phyloP scores from a whole-genome alignment of 768 basidiomycete genomes.

The Leucocoprinus sp. region DNA sequence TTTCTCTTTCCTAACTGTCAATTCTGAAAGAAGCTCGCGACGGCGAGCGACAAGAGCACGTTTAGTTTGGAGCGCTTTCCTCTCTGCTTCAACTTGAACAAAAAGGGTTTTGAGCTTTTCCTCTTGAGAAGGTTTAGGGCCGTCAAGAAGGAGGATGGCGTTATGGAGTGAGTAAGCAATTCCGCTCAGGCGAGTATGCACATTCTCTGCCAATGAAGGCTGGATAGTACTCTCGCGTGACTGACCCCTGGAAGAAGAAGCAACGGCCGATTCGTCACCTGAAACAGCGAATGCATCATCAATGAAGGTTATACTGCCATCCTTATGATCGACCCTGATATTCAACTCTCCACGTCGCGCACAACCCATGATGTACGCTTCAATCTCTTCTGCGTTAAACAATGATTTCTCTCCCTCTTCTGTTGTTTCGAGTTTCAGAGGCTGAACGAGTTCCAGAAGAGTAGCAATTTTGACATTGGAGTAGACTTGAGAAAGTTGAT shows the following conservation, averaged over 20 bases:
- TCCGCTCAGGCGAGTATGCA: constrained; percentile 69
- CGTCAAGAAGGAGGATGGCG: constrained; percentile 52
- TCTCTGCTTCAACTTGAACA: constrained; percentile 61
- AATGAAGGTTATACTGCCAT: constrained; percentile 75
- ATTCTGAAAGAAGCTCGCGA: constrained; percentile 76
- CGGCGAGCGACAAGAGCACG: constrained; percentile 81
- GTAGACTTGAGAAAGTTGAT: constrained; percentile 90
- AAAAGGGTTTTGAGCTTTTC: constrained; percentile 56
- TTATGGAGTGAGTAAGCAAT: constrained; percentile 69
- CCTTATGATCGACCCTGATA: constrained; percentile 84
- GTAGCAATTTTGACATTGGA: constrained; percentile 74
- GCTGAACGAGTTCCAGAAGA: constrained; percentile 70
- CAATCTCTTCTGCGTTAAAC: constrained; percentile 71
- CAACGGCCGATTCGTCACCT: constrained; percentile 26
- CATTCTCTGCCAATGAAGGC: constrained; percentile 61
- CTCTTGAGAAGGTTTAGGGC: constrained; percentile 34
- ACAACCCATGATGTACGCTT: constrained; percentile 91
- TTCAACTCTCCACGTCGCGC: constrained; percentile 80
- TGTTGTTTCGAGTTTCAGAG: constrained; percentile 35
- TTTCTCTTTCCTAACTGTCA: constrained; percentile 79
- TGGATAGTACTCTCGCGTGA: constrained; percentile 42
- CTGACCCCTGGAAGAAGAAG: constrained; percentile 16
- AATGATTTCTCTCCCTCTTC: constrained; percentile 41
- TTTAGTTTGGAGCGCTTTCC: constrained; percentile 67
- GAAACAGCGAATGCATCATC: constrained; percentile 60